phyloP scores from a whole-genome alignment of 1,284 basidiomycete species.

The Cryptococcus sp. region DNA sequence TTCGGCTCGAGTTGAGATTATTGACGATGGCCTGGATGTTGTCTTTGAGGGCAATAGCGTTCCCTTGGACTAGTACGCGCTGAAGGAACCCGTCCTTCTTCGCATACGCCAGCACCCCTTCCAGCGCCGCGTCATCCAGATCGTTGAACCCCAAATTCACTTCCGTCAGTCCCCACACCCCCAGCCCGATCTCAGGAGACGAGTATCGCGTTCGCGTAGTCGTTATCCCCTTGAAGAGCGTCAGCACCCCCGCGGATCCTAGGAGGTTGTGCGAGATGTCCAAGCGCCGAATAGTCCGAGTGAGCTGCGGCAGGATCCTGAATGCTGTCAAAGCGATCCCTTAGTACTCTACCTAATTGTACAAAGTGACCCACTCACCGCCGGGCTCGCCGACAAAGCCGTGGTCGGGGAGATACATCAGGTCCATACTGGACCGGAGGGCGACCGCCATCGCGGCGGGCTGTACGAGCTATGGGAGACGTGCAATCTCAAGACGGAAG shows the following conservation, averaged over 20 bases:
- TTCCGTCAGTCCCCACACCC: conserved; percentile 43
- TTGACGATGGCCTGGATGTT: conserved; percentile 29
- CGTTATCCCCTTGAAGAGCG: conserved; percentile 41
- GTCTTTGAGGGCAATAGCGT: conserved; percentile 30
- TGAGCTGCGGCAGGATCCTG: conserved; percentile 38
- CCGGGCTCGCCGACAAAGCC: conserved; percentile 45
- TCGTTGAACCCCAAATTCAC: conserved; percentile 41
- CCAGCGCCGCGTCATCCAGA: conserved; percentile 33
- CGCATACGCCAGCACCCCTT: conserved; percentile 32
- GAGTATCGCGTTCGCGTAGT: conserved; percentile 30
- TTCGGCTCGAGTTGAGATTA: conserved; percentile 34
- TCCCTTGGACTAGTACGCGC: conserved; percentile 38
- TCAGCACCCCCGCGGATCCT: conserved; percentile 33
- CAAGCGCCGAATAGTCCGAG: conserved; percentile 36
- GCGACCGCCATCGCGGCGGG: conserved; percentile 35
- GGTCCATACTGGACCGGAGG: conserved; percentile 36
- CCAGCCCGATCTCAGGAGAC: conserved; percentile 13
- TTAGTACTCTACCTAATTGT: background rate
- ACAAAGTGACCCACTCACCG: conserved; percentile 29
- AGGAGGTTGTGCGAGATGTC: conserved; percentile 48
- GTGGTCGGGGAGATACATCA: conserved; percentile 46
- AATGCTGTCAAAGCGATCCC: conserved; percentile 31
- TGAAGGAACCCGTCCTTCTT: conserved; percentile 41
- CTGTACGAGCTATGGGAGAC: background rate
- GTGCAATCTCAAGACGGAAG: background rate